Evolutionary conservation across 306 rosid genomes (phyloP).

Genomic region (Dryas alaskensis): DNA sequence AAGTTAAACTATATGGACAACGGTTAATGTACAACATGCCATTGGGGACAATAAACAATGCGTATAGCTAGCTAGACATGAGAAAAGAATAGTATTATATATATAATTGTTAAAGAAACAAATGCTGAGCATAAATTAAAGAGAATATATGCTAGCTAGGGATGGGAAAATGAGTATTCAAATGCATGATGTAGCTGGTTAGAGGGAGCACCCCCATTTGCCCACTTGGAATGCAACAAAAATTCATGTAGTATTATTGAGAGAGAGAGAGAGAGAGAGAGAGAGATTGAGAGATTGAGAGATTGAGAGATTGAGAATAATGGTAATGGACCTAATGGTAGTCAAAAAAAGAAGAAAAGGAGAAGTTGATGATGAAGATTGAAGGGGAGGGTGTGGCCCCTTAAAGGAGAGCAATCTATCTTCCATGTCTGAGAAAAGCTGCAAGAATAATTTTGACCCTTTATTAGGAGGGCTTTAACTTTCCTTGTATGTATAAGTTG

Average conservation of each 20-base stretch:
- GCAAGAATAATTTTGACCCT: slow-evolving; percentile 10
- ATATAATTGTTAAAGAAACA: neutral
- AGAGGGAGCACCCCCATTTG: slow-evolving; percentile 26
- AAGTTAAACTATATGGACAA: slow-evolving; percentile 39
- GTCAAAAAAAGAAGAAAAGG: neutral
- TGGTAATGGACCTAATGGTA: neutral
- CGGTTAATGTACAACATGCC: slow-evolving; percentile 24
- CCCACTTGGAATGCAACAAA: slow-evolving; percentile 23
- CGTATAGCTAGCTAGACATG: neutral
- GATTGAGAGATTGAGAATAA: neutral
- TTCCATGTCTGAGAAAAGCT: slow-evolving; percentile 24
- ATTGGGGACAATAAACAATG: slow-evolving; percentile 29
- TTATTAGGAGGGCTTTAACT: neutral
- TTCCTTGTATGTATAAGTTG: slow-evolving; percentile 31
- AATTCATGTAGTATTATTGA: slow-evolving; percentile 2
- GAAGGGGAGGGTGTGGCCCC: neutral
- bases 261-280: slow-evolving; percentile 14
- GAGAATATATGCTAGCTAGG: slow-evolving; percentile 12
- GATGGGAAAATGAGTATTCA: slow-evolving; percentile 14
- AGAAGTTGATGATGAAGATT: neutral
- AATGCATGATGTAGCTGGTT: neutral
- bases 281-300: slow-evolving; percentile 9
- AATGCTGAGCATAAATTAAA: neutral
- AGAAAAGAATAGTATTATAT: too few relatives aligned
- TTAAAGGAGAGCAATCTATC: slow-evolving; percentile 8